These are phyloP conservation scores for Odontarrhena argentea DNA, from an alignment of 345 rosid genomes.

Conservation along the genomic window DNA sequence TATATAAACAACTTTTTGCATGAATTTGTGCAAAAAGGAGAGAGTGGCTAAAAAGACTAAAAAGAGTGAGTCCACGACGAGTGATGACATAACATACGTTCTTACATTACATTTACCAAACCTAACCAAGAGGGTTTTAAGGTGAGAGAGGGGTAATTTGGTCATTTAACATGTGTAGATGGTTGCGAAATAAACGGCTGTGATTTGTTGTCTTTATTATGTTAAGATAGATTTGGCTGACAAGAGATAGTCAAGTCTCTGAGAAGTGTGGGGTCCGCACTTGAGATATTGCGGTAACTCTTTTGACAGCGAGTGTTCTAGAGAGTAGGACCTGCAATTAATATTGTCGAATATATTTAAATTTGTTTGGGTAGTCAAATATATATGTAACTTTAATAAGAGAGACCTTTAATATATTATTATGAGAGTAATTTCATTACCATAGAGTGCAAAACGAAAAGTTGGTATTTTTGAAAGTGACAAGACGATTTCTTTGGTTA, in stretches of 20 bases:
- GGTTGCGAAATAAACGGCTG: slow-evolving; percentile 21
- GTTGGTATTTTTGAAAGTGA: too few species aligned
- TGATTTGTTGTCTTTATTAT: slow-evolving; percentile 1
- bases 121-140: slow-evolving; percentile 17
- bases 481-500: too few species aligned
- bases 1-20: slow-evolving; percentile 9
- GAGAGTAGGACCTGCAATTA: neutral
- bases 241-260: neutral
- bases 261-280: slow-evolving; percentile 9
- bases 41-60: neutral
- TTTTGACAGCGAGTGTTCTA: slow-evolving; percentile 21
- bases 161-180: neutral
- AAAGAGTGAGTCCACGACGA: neutral
- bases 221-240: slow-evolving; percentile 18
- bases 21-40: slow-evolving; percentile 1
- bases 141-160: neutral
- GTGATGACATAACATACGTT: neutral
- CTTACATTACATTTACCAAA: neutral
- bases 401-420: too few species aligned
- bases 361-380: too few species aligned
- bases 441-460: too few species aligned
- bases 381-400: too few species aligned
- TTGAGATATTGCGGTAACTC: slow-evolving; percentile 12
- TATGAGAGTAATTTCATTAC: too few species aligned
- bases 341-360: too few species aligned